Base-by-base conservation (phyloP, 2,329 filamentous ascomycete species). In the Cadophora sp. region DNA sequence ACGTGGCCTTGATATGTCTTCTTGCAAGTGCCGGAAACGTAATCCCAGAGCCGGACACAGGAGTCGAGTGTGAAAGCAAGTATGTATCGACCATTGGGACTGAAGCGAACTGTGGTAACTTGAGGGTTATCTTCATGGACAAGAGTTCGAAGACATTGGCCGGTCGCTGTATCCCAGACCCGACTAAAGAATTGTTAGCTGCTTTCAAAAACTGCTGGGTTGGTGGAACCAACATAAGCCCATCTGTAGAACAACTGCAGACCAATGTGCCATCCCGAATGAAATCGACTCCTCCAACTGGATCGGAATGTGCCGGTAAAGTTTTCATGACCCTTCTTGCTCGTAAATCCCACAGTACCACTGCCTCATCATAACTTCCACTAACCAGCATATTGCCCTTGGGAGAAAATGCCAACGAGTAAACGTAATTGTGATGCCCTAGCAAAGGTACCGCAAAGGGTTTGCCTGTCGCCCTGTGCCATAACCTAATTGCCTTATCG, bases 371-470 rank as follows among this genome's bases (percentile, higher is more conserved):
- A 80, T 97, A 98, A 71, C 92, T 96, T 14, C 96, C 96, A 72
- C 92, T 96, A 18, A 94, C 96, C 41, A 99, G 86, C 77, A 98
- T 97, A 76, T 99, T 99, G 27, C 96, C 96, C 79, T 97, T 98
- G 1, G 96, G 96, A n/a, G 93, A 95, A 79, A 98, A 98, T 6
- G 94, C 94, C 41, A 99, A 83, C 60, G 91, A 93, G 80, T 97
- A 97, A 39, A 99, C 90, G 79, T 98, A 98, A 80, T 96, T 98
- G 79, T 97, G 94, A 75, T 99, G 96, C 2, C 96, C 95, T 27
- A 91, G 84, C 71, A 98, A 83, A 5, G 88, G 86, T 39, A 71
- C 74, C 39, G 80, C 81, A 66, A 83, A 84, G 16, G 85, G 85
- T 8, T 84, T 81, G 0, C 85, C 85, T 24, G 87, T 90, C 20